A percentile compares a stretch with the other conserved stretches of the same genome.
Conservation (phyloP, 768 basidiomycete species). For the Infundibulicybe gibba region DNA sequence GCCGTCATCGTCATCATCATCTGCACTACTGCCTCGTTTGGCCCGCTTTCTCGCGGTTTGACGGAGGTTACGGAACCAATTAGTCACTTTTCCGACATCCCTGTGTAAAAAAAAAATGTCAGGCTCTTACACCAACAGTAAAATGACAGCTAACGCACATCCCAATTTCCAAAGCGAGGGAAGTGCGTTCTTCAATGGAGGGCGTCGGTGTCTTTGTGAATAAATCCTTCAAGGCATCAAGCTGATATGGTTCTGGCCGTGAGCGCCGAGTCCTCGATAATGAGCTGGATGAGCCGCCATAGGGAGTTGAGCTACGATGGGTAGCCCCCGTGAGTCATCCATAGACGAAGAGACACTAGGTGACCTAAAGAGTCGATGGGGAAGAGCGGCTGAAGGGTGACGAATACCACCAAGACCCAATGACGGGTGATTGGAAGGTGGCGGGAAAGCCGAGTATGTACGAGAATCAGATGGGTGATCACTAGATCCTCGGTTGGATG, state of each 20-base stretch:
- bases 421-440: slow-evolving; percentile 44
- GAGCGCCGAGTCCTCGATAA: slow-evolving; percentile 63
- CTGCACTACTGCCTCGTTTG: slow-evolving; percentile 43
- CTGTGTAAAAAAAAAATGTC: slow-evolving; percentile 20
- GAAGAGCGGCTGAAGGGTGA: slow-evolving; percentile 27
- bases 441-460: slow-evolving; percentile 46
- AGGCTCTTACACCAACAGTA: too few species aligned
- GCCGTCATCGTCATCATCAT: slow-evolving; percentile 44
- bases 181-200: slow-evolving; percentile 75
- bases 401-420: slow-evolving; percentile 30
- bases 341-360: slow-evolving; percentile 36
- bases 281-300: slow-evolving; percentile 31
- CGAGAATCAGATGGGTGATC: slow-evolving; percentile 31
- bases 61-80: slow-evolving; percentile 84
- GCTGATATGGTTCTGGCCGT: slow-evolving; percentile 76
- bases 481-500: slow-evolving; percentile 22
- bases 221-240: slow-evolving; percentile 69
- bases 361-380: slow-evolving; percentile 26
- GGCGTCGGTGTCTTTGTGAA: slow-evolving; percentile 68
- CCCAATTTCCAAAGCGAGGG: slow-evolving; percentile 72
- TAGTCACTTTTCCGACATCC: slow-evolving; percentile 84
- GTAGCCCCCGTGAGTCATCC: slow-evolving; percentile 31
- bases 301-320: slow-evolving; percentile 35
- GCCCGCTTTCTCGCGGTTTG: slow-evolving; percentile 77
- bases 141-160: slow-evolving; percentile 39